Evolutionary conservation across 768 basidiomycete species (phyloP).

Genomic region (Kwoniella sp.): DNA sequence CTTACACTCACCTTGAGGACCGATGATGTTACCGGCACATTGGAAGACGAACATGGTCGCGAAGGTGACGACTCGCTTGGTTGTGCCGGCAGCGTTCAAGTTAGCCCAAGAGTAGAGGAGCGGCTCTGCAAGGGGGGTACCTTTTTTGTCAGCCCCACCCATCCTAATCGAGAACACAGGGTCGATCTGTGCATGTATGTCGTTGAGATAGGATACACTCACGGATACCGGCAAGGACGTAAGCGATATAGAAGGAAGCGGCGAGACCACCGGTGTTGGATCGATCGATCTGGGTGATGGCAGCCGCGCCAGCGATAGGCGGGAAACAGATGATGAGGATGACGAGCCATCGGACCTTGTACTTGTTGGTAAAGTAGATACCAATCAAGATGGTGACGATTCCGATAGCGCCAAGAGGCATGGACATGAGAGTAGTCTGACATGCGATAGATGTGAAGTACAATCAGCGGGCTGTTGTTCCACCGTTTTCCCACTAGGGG

Average conservation of each 20-base stretch:
- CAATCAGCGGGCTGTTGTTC: conserved; percentile 2
- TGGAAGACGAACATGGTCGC: conserved; percentile 36
- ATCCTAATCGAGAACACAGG: too few relatives aligned
- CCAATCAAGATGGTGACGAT: conserved; percentile 35
- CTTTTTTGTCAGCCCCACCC: not conserved
- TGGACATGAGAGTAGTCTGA: conserved; percentile 45
- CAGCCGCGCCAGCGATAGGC: conserved; percentile 25
- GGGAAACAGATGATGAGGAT: conserved; percentile 21
- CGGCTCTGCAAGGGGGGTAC: conserved; percentile 7
- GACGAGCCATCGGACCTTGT: conserved; percentile 42
- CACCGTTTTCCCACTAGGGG: too few relatives aligned
- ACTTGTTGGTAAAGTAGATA: conserved; percentile 46
- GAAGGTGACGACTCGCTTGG: conserved; percentile 46
- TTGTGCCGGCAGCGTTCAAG: conserved; percentile 48
- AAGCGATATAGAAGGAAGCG: conserved; percentile 39
- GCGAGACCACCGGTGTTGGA: conserved; percentile 21
- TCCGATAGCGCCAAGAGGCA: conserved; percentile 47
- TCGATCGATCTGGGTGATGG: conserved; percentile 24
- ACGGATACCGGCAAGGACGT: conserved; percentile 33
- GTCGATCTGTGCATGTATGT: too few relatives aligned
- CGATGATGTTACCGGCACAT: conserved; percentile 37
- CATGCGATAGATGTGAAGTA: conserved; percentile 13
- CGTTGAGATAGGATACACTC: not conserved
- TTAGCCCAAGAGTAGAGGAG: conserved; percentile 42
- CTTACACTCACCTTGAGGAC: conserved; percentile 39